Conservation (phyloP, 1,284 basidiomycete genomes). For the Papiliotrema laurentii region DNA sequence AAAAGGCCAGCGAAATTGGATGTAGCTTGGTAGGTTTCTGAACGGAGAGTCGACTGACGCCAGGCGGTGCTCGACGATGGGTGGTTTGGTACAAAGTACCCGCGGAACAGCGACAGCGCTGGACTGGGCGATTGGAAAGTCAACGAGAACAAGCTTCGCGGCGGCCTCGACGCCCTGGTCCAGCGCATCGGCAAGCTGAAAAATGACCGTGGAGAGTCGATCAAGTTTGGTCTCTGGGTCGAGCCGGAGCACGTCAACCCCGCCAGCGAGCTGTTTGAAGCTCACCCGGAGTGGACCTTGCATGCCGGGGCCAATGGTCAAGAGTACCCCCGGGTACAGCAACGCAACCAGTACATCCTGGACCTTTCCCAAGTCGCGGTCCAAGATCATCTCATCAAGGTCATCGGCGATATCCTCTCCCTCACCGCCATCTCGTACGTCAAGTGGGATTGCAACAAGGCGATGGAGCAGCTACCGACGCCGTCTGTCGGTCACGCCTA, state of each 20-base stretch:
- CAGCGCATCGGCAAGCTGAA: slow-evolving; percentile 6
- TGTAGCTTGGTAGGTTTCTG: slow-evolving; percentile 16
- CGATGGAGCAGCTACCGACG: slow-evolving; percentile 30
- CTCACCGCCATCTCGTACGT: slow-evolving; percentile 27
- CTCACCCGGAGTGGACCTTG: slow-evolving; percentile 35
- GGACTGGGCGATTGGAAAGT: slow-evolving; percentile 36
- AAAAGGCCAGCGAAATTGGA: slow-evolving; percentile 21
- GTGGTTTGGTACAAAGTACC: slow-evolving; percentile 36
- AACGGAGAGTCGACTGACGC: neutral
- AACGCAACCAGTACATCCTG: slow-evolving; percentile 34
- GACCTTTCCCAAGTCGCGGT: slow-evolving; percentile 24
- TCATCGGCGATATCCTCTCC: slow-evolving; percentile 17
- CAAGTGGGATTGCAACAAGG: slow-evolving; percentile 41
- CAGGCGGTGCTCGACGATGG: slow-evolving; percentile 40
- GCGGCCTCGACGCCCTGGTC: slow-evolving; percentile 26
- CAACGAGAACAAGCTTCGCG: slow-evolving; percentile 25
- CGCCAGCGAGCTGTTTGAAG: slow-evolving; percentile 28
- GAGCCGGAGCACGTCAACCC: slow-evolving; percentile 42
- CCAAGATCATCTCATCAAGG: slow-evolving; percentile 34
- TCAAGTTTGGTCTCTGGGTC: slow-evolving; percentile 39
- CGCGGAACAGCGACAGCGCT: slow-evolving; percentile 20
- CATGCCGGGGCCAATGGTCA: slow-evolving; percentile 9
- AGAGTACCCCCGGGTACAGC: slow-evolving; percentile 18
- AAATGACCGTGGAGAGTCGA: slow-evolving; percentile 4
- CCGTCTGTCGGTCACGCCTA: slow-evolving; percentile 25